These are phyloP conservation scores for Echites panduratus DNA, from an alignment of 257 asterid species.

Conservation along the genomic window DNA sequence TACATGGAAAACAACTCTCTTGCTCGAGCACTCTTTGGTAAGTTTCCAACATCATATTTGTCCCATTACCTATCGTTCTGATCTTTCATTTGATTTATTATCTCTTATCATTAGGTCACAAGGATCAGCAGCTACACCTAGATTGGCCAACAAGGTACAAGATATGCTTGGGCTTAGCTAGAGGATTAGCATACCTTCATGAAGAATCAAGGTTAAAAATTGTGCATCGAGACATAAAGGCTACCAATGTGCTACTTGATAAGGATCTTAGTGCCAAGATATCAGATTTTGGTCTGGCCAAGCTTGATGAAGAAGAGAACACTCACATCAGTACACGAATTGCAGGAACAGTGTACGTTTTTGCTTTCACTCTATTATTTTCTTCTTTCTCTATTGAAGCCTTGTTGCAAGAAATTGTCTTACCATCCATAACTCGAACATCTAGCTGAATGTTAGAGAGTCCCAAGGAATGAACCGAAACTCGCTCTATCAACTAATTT, in stretches of 20 bases:
- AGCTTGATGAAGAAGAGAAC: slow-evolving; percentile 42
- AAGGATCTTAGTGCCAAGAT: slow-evolving; percentile 41
- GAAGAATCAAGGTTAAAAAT: slow-evolving; percentile 45
- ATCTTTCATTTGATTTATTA: not conserved
- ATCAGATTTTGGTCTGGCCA: slow-evolving; percentile 47
- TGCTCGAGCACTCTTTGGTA: slow-evolving; percentile 46
- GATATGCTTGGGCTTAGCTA: slow-evolving; percentile 39
- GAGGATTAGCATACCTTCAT: slow-evolving; percentile 41
- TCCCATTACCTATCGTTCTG: not conserved
- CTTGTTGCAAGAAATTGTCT: not conserved
- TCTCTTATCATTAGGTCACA: slow-evolving; percentile 16
- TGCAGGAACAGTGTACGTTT: slow-evolving; percentile 40
- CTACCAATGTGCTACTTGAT: slow-evolving; percentile 39
- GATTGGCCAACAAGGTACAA: slow-evolving; percentile 37
- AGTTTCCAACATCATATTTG: not conserved
- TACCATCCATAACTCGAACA: too few species aligned
- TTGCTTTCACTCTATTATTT: not conserved
- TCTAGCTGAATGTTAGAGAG: too few species aligned
- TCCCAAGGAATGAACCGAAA: too few species aligned
- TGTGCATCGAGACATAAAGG: slow-evolving; percentile 42
- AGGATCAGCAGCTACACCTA: slow-evolving; percentile 28
- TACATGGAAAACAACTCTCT: slow-evolving; percentile 45
- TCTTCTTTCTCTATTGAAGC: not conserved
- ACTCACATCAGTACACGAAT: slow-evolving; percentile 48
- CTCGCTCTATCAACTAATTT: too few species aligned